Conservation (phyloP, 306 rosid genomes). For the Vigna radiata region DNA sequence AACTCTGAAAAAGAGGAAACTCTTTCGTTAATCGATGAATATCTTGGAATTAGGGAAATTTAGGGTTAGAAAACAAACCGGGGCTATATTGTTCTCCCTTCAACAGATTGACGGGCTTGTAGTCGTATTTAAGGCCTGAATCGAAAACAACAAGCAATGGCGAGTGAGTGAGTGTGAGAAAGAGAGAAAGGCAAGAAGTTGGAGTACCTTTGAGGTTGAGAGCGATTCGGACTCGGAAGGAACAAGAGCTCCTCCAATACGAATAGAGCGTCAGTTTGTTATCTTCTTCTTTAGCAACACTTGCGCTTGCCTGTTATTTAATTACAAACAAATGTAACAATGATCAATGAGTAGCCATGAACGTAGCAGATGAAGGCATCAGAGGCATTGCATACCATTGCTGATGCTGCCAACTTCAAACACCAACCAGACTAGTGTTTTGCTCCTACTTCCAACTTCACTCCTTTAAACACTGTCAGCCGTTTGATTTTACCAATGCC, state of each 20-base stretch:
- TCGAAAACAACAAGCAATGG: neutral
- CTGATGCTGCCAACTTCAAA: neutral
- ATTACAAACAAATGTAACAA: too few relatives aligned
- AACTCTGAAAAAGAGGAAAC: slow-evolving; percentile 54
- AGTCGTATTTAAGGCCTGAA: slow-evolving; percentile 65
- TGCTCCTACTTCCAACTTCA: neutral
- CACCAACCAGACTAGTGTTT: neutral
- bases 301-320: slow-evolving; percentile 26
- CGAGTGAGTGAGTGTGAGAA: neutral
- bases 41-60: neutral
- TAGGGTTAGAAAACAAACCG: slow-evolving; percentile 47
- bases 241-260: slow-evolving; percentile 54
- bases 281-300: neutral
- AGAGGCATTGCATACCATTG: slow-evolving; percentile 5
- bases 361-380: neutral
- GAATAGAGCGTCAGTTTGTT: slow-evolving; percentile 47
- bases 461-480: too few relatives aligned
- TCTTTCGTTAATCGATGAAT: neutral
- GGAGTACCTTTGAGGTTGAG: slow-evolving; percentile 71
- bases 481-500: too few relatives aligned
- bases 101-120: slow-evolving; percentile 60
- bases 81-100: slow-evolving; percentile 66
- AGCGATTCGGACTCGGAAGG: slow-evolving; percentile 55
- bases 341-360: neutral
- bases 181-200: neutral